Percentiles rank a stretch among this genome's conserved stretches.
Conservation (phyloP, 1,139 yeast genomes). For the Candida sanyaensis region DNA sequence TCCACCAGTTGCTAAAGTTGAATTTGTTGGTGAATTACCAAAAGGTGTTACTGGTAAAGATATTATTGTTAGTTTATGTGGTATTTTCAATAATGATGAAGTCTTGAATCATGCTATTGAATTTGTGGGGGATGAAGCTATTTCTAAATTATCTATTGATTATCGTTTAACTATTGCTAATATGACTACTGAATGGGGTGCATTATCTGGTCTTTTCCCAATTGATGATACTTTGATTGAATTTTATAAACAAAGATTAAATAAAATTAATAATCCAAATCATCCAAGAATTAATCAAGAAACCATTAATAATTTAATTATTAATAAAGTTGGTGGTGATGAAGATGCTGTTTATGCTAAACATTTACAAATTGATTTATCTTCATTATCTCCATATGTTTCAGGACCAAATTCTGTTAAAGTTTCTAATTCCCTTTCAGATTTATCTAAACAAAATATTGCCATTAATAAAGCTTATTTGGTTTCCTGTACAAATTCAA, state of each 20-base stretch:
- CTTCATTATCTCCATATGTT: slow-evolving; percentile 85
- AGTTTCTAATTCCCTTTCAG: slow-evolving; percentile 75
- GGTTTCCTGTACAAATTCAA: slow-evolving; percentile 96
- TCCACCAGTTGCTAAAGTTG: slow-evolving; percentile 97
- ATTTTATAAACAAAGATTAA: slow-evolving; percentile 73
- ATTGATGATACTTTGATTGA: slow-evolving; percentile 75
- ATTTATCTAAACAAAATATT: slow-evolving; percentile 70
- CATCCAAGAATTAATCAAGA: slow-evolving; percentile 81
- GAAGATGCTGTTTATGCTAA: slow-evolving; percentile 83
- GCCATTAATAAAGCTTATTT: slow-evolving; percentile 90
- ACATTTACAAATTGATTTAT: slow-evolving; percentile 76
- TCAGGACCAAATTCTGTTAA: slow-evolving; percentile 98
- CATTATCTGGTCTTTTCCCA: slow-evolving; percentile 94
- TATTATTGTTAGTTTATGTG: slow-evolving; percentile 94
- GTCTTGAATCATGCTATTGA: slow-evolving; percentile 97
- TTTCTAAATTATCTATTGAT: slow-evolving; percentile 74
- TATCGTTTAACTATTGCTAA: slow-evolving; percentile 95
- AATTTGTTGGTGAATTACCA: slow-evolving; percentile 78
- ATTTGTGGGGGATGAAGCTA: slow-evolving; percentile 80
- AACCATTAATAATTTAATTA: slow-evolving; percentile 53
- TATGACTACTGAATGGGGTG: slow-evolving; percentile 99
- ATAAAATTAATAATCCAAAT: slow-evolving; percentile 62
- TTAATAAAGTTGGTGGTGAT: slow-evolving; percentile 59
- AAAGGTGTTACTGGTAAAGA: slow-evolving; percentile 94
- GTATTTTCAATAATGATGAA: slow-evolving; percentile 92